These are phyloP conservation scores for Kodamaea plutei DNA, from an alignment of 1,139 yeast genomes.

Conservation along the genomic window DNA sequence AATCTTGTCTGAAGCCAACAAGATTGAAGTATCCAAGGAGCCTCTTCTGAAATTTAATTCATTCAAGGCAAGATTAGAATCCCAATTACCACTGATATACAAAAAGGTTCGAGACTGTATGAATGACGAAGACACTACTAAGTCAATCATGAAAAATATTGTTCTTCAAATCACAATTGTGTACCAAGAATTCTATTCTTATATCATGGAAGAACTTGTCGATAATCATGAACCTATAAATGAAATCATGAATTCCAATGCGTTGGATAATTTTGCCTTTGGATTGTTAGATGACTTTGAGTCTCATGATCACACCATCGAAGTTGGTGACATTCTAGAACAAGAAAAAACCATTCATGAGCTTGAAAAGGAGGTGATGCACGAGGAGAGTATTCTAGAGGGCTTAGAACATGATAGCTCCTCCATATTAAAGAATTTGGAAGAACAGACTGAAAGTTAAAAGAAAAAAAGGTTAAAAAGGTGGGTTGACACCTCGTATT, in stretches of 20 bases:
- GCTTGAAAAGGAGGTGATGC: no score
- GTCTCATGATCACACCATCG: no score
- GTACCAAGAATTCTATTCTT: slow-evolving; percentile 8
- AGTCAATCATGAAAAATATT: slow-evolving; percentile 13
- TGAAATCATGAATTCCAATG: slow-evolving; percentile 43
- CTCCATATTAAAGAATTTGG: no score
- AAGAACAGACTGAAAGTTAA: no score
- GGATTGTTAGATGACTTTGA: slow-evolving; percentile 21
- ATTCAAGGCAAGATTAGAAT: slow-evolving; percentile 48
- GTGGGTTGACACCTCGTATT: no score
- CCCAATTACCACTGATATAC: slow-evolving; percentile 53
- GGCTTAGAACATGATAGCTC: no score
- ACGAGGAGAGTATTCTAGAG: no score
- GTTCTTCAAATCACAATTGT: slow-evolving; percentile 6
- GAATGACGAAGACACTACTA: slow-evolving; percentile 31
- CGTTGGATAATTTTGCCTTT: slow-evolving; percentile 27
- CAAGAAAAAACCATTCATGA: no score
- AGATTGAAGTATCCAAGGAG: slow-evolving; percentile 6
- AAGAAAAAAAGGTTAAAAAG: no score
- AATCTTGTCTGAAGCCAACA: slow-evolving; percentile 20
- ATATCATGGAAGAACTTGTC: slow-evolving; percentile 6
- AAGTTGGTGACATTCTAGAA: no score
- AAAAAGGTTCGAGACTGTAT: slow-evolving; percentile 47
- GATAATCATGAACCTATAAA: slow-evolving; percentile 21
- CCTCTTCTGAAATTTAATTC: slow-evolving; percentile 10